Evolutionary conservation across 1,139 yeast genomes (phyloP), one percentile per base, ranked within the genome.

Genomic region (Debaryomycetaceae sp.): DNA sequence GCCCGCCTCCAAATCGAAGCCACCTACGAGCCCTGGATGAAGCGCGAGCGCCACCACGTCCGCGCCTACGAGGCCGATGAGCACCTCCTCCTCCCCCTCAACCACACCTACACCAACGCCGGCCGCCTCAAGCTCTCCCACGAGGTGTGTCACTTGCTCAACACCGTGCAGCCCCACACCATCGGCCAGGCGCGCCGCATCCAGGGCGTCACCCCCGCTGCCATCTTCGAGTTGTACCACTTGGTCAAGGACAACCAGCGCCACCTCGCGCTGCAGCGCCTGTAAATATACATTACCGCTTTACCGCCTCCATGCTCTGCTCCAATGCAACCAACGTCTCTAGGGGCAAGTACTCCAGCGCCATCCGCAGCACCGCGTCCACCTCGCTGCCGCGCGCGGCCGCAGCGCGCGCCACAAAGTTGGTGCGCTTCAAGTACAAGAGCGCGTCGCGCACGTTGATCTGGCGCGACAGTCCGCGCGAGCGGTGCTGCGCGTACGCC

Each of bases 181-280:
- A 75, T 91, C 30, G 97, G 97, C 0, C 97, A 91, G 51, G 97
- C 97, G 0, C 71, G 95, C 48, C 69, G 97, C 43, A 83, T 89
- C 12, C 95, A 91, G 48, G 97, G 98, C 0, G 80, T 91, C 1
- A 91, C 97, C 0, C 96, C 97, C 0, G 85, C 88, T 2, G 82
- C 89, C 0, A 61, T 81, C 3, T 81, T 81, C 45, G 88, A 81
- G 44, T 63, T 83, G 25, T 81, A 75, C 41, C 65, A 63, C 37
- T 48, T 68, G 33, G 71, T 65, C 3, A 57, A 51, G 34, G 53
- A 56, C 6, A 49, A 45, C 16, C 67, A 59, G 38, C 36, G 37
- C 9, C 42, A 42, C n/a, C 32, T 45, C 8, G 45, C 46, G 5
- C 16, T 16, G 7, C 45, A 36, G 32, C 31, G 39, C 22, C 21